Conservation (phyloP, 2,329 filamentous ascomycete genomes). For the Penicillium fuscoglaucum region DNA sequence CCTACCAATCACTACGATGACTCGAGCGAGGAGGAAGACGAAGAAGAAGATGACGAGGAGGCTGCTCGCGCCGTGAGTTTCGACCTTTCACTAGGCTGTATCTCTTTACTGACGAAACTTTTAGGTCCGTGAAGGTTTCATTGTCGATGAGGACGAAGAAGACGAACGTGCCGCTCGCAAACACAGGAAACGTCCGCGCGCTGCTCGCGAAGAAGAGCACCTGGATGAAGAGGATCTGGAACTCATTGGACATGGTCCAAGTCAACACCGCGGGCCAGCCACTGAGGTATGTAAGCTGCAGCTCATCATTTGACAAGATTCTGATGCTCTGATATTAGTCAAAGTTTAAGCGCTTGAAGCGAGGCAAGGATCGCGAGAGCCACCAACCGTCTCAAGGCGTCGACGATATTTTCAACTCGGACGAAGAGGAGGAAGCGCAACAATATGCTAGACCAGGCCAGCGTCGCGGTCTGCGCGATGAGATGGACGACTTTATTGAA, state of each 20-base stretch:
- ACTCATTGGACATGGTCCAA: conserved; percentile 79
- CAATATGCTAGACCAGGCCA: conserved; percentile 50
- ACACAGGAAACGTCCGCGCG: conserved; percentile 73
- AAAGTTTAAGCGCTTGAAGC: conserved; percentile 95
- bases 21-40: conserved; percentile 88
- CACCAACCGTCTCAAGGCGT: conserved; percentile 68
- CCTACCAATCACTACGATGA: conserved; percentile 63
- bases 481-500: conserved; percentile 95
- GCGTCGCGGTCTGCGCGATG: conserved; percentile 67
- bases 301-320: neutral
- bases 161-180: conserved; percentile 63
- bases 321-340: conserved; percentile 55
- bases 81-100: neutral
- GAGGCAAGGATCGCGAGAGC: conserved; percentile 67
- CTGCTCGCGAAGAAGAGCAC: conserved; percentile 71
- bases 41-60: conserved; percentile 88
- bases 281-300: conserved; percentile 62
- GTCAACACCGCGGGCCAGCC: conserved; percentile 65
- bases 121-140: conserved; percentile 90
- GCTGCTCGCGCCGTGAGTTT: conserved; percentile 69
- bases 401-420: conserved; percentile 92
- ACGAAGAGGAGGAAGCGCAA: conserved; percentile 71
- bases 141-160: conserved; percentile 87
- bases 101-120: conserved; percentile 18
- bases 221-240: conserved; percentile 96